Evolutionary conservation across 139 green algal genomes (phyloP).

Genomic region (Astrephomene gubernaculifera): DNA sequence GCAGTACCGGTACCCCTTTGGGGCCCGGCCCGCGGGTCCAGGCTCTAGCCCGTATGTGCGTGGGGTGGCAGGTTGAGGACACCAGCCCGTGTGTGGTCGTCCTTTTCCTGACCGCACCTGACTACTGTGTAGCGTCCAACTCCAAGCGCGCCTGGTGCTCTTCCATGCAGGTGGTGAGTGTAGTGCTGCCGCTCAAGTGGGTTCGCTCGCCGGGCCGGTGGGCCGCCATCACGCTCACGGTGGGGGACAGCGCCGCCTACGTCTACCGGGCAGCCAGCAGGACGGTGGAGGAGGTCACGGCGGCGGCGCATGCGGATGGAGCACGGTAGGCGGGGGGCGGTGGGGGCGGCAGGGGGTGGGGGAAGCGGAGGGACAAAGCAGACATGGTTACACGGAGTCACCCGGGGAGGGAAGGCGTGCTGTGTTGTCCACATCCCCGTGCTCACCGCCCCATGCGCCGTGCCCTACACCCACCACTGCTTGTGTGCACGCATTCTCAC

Average conservation of each 20-base stretch:
- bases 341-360: neutral
- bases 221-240: constrained; percentile 49
- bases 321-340: neutral
- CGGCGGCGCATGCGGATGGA: constrained; percentile 23
- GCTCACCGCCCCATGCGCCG: neutral
- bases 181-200: constrained; percentile 44
- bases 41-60: too few relatives aligned
- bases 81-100: too few relatives aligned
- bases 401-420: neutral
- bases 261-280: constrained; percentile 41
- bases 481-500: too few relatives aligned
- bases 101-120: too few relatives aligned
- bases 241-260: constrained; percentile 59
- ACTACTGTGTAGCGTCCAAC: too few relatives aligned
- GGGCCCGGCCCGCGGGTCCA: too few relatives aligned
- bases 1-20: too few relatives aligned
- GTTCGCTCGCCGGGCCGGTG: constrained; percentile 17
- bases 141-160: too few relatives aligned
- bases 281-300: constrained; percentile 52
- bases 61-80: too few relatives aligned
- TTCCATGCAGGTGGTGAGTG: constrained; percentile 20
- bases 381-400: too few relatives aligned
- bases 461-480: neutral
- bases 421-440: too few relatives aligned
- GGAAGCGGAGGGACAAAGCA: neutral